Evolutionary conservation across 2,329 filamentous ascomycete species (phyloP).

Genomic region (Curvularia eragrostidis): DNA sequence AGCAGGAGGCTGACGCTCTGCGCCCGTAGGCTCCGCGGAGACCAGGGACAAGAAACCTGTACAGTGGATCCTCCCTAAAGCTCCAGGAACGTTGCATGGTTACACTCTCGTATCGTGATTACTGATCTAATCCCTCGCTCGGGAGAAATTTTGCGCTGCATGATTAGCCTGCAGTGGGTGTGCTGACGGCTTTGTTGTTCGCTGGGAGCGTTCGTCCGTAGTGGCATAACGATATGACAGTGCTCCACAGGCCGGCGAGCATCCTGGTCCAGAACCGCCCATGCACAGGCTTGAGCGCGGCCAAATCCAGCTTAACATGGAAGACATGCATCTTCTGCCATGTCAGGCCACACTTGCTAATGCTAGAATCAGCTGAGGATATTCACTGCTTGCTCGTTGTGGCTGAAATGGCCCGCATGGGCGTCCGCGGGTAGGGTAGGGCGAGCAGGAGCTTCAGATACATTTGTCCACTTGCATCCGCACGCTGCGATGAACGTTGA

Average conservation of each 20-base stretch:
- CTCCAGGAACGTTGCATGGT: neutral
- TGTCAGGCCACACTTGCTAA: constrained; percentile 3
- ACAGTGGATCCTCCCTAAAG: neutral
- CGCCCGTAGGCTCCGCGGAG: constrained; percentile 5
- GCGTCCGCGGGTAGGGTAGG: no score
- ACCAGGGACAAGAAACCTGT: neutral
- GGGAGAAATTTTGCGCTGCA: constrained; percentile 2
- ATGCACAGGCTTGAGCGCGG: neutral
- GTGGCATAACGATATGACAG: neutral
- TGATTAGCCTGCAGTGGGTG: neutral
- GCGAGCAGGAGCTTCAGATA: neutral
- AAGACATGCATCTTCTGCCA: neutral
- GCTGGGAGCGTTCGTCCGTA: neutral
- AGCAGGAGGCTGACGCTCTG: neutral
- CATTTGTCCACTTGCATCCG: neutral
- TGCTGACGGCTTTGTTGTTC: neutral
- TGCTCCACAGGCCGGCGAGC: constrained; percentile 8
- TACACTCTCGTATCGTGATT: neutral
- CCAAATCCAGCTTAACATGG: constrained; percentile 5
- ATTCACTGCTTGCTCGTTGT: neutral
- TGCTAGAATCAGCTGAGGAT: constrained; percentile 8
- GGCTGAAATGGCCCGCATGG: neutral
- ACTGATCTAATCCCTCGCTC: neutral
- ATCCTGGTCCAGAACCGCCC: constrained; percentile 1
- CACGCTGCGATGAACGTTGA: neutral